Conservation (phyloP, 2,329 filamentous ascomycete species). For the Alternaria gaisen region DNA sequence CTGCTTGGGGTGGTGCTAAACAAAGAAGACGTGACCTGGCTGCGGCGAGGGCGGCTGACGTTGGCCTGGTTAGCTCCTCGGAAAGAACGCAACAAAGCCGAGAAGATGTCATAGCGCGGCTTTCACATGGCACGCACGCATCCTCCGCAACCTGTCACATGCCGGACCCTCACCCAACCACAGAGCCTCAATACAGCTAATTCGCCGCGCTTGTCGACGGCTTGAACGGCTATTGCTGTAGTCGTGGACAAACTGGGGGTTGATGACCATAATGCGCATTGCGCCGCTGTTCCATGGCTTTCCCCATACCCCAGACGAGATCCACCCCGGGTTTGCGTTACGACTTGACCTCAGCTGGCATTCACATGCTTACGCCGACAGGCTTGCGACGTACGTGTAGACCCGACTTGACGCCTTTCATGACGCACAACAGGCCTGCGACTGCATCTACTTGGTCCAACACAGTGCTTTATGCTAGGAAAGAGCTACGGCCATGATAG, state of each 20-base stretch:
- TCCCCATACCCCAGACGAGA: slow-evolving; percentile 10
- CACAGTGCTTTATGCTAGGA: slow-evolving; percentile 2
- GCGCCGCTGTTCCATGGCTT: not conserved
- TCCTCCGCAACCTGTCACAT: slow-evolving; percentile 34
- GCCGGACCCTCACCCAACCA: slow-evolving; percentile 27
- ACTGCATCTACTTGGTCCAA: slow-evolving; percentile 1
- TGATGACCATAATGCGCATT: slow-evolving; percentile 12
- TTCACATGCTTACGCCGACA: slow-evolving; percentile 13
- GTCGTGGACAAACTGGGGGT: slow-evolving; percentile 24
- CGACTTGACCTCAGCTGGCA: slow-evolving; percentile 1
- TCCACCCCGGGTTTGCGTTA: slow-evolving; percentile 5
- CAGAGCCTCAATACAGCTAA: slow-evolving; percentile 22
- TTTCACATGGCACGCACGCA: slow-evolving; percentile 31
- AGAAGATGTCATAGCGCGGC: slow-evolving; percentile 26
- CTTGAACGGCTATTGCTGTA: slow-evolving; percentile 15
- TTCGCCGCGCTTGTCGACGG: slow-evolving; percentile 30
- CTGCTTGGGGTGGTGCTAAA: not conserved
- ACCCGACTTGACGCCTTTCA: slow-evolving; percentile 23
- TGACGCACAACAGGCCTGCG: slow-evolving; percentile 15
- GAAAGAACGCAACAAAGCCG: slow-evolving; percentile 19
- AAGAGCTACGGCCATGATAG: slow-evolving; percentile 53
- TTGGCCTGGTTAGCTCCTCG: slow-evolving; percentile 1
- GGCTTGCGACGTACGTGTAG: slow-evolving; percentile 5
- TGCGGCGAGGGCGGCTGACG: slow-evolving; percentile 6
- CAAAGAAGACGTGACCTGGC: slow-evolving; percentile 6